phyloP scores from a whole-genome alignment of 441 rosid genomes.

The Melastoma candidum region DNA sequence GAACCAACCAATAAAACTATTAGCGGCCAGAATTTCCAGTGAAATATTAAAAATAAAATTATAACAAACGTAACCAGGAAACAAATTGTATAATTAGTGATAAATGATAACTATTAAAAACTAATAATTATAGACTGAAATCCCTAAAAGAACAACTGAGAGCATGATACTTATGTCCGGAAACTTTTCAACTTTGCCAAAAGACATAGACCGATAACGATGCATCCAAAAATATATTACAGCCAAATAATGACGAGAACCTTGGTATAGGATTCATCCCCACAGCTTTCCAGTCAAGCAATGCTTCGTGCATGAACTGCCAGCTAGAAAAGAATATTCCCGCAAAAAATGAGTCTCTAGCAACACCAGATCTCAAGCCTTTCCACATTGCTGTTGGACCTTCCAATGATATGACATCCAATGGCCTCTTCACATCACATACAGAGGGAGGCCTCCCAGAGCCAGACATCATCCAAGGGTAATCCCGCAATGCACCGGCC shows the following conservation, averaged over 20 bases:
- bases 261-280: slow-evolving; percentile 80
- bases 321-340: slow-evolving; percentile 81
- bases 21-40: too few relatives aligned
- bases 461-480: slow-evolving; percentile 96
- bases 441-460: slow-evolving; percentile 80
- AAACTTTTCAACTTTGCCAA: too few relatives aligned
- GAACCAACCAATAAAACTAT: too few relatives aligned
- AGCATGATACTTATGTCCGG: too few relatives aligned
- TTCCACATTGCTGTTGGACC: slow-evolving; percentile 76
- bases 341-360: slow-evolving; percentile 65
- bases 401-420: slow-evolving; percentile 62
- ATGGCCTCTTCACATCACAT: slow-evolving; percentile 50
- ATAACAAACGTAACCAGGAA: too few relatives aligned
- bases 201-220: too few relatives aligned
- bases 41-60: too few relatives aligned
- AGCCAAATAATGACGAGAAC: slow-evolving; percentile 23
- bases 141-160: too few relatives aligned
- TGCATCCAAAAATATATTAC: too few relatives aligned
- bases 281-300: slow-evolving; percentile 84
- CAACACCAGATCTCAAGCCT: slow-evolving; percentile 62
- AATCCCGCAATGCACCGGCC: slow-evolving; percentile 50
- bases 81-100: too few relatives aligned
- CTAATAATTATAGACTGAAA: too few relatives aligned
- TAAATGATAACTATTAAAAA: too few relatives aligned
- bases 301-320: slow-evolving; percentile 63